These are phyloP conservation scores for Lactuca saligna DNA, from an alignment of 129 eudicot genomes.

Conservation along the genomic window DNA sequence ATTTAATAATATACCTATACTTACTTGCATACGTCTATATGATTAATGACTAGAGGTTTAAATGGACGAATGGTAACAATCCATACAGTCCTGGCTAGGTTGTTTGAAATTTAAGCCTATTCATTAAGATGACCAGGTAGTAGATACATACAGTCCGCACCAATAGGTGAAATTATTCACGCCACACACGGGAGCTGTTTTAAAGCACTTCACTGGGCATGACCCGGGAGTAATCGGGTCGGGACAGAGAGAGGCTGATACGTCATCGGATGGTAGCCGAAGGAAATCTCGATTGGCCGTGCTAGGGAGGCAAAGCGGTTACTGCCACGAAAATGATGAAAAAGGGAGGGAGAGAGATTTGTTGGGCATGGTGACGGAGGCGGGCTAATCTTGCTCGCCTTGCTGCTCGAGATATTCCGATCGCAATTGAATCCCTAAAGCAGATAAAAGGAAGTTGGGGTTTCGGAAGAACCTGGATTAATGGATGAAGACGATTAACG, in stretches of 20 bases:
- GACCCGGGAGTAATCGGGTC: conserved; percentile 4
- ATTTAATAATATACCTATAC: no score
- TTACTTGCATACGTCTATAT: no score
- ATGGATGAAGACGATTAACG: no score
- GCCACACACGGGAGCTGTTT: conserved; percentile 68
- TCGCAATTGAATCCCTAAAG: neutral
- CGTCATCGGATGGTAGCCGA: conserved; percentile 19
- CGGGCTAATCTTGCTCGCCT: conserved; percentile 23
- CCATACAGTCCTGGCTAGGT: no score
- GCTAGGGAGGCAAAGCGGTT: neutral
- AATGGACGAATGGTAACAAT: no score
- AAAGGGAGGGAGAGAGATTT: conserved; percentile 9
- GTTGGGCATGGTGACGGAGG: conserved; percentile 16
- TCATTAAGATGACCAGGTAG: no score
- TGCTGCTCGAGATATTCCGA: neutral
- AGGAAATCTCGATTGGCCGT: conserved; percentile 6
- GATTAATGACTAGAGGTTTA: no score
- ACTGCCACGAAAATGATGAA: conserved; percentile 19
- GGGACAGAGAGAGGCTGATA: conserved; percentile 19
- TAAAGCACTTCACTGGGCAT: conserved; percentile 78
- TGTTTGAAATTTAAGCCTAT: no score
- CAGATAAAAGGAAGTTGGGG: no score
- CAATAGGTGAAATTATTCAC: conserved; percentile 69
- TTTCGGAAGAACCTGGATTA: no score
- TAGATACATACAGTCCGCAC: conserved; percentile 52